Evolutionary conservation across 2,329 filamentous ascomycete species (phyloP), one percentile per base, ranked within the genome.

Genomic region (Pleurostoma richardsiae): DNA sequence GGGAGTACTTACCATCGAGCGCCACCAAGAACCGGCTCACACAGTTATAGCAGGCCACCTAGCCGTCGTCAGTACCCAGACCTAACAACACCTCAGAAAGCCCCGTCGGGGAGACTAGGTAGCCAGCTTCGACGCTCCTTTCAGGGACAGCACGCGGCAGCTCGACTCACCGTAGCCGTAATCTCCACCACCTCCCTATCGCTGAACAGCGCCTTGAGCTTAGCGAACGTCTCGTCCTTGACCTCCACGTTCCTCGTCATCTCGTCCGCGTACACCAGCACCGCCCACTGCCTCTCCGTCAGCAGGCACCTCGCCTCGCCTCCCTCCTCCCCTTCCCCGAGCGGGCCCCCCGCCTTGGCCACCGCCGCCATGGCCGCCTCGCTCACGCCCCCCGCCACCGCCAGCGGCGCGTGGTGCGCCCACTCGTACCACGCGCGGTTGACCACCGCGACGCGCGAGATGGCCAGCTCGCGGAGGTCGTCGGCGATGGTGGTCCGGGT

Each of bases 341-440:
- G 50, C 38, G 59, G 49, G 0, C 45, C 58, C 26, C 65, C 58
- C 29, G 52, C 50, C 64, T 68, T 71, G 33, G 77, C 65, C 4
- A 67, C 54, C 3, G 59, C 59, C 46, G 70, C 68, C 55, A 85
- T 66, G 6, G 70, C 75, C 11, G 68, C 72, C 30, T 73, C 66
- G 19, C 69, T 65, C 4, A 88, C 74, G 4, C 83, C 83, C 0
- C 76, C 83, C 26, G 69, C 68, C 6, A 73, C 69, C 4, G 77
- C 76, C 10, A 92, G 72, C 1, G 88, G 88, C 11, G 83, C 83
- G 61, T 95, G 90, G 46, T 88, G 80, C 33, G 71, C 78, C 89
- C 88, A 95, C 65, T 95, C 90, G 65, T 90, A 95, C 82, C 86
- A 89, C 2, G 90, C 90, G 19, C 76, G 67, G 66, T 95, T 95